Evolutionary conservation across 2,329 filamentous ascomycete genomes (phyloP), one percentile per base, ranked within the genome.

Genomic region (Trichoderma hamatum): DNA sequence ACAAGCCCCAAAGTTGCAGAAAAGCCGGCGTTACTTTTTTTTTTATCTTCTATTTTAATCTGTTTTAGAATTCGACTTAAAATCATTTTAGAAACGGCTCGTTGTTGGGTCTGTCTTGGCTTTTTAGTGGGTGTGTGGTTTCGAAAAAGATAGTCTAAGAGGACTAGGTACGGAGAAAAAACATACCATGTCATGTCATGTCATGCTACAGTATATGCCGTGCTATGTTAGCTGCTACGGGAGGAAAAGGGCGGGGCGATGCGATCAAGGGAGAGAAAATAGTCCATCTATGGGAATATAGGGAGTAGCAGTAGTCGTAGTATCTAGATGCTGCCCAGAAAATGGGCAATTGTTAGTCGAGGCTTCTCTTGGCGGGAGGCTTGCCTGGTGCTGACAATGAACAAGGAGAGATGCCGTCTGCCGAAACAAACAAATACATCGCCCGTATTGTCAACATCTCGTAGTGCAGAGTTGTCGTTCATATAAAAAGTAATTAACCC

Each of bases 51-150:
- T 43, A 49, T 49, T 49, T 49, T 49, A 24, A 49, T 13, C 21
- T 13, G 21, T 49, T 49, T 49, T 49, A 49, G 46, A 5, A 13
- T 49, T 24, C 5, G 21, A 49, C 21, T 21, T 24, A 13, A n/a
- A 13, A n/a, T 14, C 28, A n/a, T 39, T 52, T 28, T 39, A 54
- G 49, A 16, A 46, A 36, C 49, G 34, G 24, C 21, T 58, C 56
- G 52, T 58, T 56, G 63, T 49, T 66, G 52, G 63, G 52, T 26
- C 36, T 19, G 26, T 52, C 46, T 34, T 58, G n/a, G 26, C 13
- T 56, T 49, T 30, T 58, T 66, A 66, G 63, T 66, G 63, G 63
- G 63, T 56, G 63, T 66, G 46, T 49, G 63, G 24, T 56, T 65
- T 65, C n/a, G 52, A 32, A 46, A 43, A 24, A 52, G 30, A 32